Evolutionary conservation across 805 yeast species (phyloP).

Genomic region (Lipomyces starkeyi): DNA sequence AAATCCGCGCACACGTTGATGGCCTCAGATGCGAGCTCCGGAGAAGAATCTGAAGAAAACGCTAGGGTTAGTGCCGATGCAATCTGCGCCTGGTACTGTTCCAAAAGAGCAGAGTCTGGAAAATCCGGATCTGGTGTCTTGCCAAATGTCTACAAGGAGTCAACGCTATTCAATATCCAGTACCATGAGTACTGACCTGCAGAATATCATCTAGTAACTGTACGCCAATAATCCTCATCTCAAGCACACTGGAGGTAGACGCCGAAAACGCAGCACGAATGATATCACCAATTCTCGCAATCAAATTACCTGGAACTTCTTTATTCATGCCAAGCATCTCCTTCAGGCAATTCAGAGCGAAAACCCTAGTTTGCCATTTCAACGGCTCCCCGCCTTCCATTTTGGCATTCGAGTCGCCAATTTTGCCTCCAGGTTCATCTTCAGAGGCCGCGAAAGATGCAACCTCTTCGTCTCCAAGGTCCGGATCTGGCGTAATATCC

Average conservation of each 20-base stretch:
- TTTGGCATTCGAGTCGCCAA: constrained; percentile 39
- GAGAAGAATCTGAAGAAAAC: constrained; percentile 72
- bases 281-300: constrained; percentile 56
- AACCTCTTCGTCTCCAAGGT: constrained; percentile 56
- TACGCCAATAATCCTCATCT: constrained; percentile 69
- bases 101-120: constrained; percentile 72
- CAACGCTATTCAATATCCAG: neutral
- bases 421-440: constrained; percentile 16
- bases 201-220: constrained; percentile 68
- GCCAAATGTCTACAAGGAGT: constrained; percentile 51
- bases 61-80: constrained; percentile 89
- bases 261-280: constrained; percentile 81
- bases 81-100: constrained; percentile 94
- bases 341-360: constrained; percentile 49
- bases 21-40: constrained; percentile 76
- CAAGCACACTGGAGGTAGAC: constrained; percentile 70
- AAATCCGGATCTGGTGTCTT: constrained; percentile 71
- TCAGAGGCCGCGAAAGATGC: constrained; percentile 49
- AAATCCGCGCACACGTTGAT: constrained; percentile 78
- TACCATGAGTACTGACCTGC: constrained; percentile 42
- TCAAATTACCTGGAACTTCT: constrained; percentile 37
- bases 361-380: constrained; percentile 53
- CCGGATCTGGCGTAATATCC: constrained; percentile 41
- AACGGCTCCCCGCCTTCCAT: constrained; percentile 46
- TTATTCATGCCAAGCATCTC: constrained; percentile 39